Evolutionary conservation across 306 rosid species (phyloP), one percentile per base, ranked within the genome.

Genomic region (Glycine soja): DNA sequence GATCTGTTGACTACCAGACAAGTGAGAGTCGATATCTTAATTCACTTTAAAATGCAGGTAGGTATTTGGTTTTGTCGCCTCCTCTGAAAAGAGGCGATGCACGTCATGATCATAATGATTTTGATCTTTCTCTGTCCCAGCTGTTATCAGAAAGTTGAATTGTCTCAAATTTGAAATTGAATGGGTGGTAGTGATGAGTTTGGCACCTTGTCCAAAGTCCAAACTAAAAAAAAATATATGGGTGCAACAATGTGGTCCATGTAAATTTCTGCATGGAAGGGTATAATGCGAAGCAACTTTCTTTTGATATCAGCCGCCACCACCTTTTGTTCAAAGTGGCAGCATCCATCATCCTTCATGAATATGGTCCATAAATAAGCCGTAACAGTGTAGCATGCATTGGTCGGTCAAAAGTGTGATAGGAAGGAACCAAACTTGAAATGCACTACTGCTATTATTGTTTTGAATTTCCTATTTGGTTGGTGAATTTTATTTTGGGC

Each of bases 171-270:
- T 34, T 8, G 3, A 56, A 42, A 64, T 61, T 47, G 16, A 66
- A 71, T 81, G 84, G 82, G 36, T 69, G 90, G 86, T 77, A 40
- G 7, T 78, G 74, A 77, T 50, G 13, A 52, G 71, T 84, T 85
- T 80, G 80, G 88, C 76, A 80, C 85, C 79, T 76, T 46, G 82
- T 76, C 58, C 62, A 70, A 70, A 70, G 58, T 72, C 36, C 51
- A 65, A 72, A 65, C 34, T 77, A 30, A 69, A 51, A 24, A 14
- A 72, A 71, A n/a, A n/a, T n/a, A 64, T 13, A 73, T 1, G 66
- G 80, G 52, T 34, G 51, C 72, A 51, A 59, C 77, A 14, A 32
- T 7, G 13, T 65, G 84, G 75, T 74, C 80, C 84, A 32, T 66
- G 52, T 54, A 73, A 69, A 73, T 36, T 0, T 80, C 75, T 59